Evolutionary conservation across 208 protist species (phyloP), one percentile per base, ranked within the genome.

Genomic region (Leishmania tropica): DNA sequence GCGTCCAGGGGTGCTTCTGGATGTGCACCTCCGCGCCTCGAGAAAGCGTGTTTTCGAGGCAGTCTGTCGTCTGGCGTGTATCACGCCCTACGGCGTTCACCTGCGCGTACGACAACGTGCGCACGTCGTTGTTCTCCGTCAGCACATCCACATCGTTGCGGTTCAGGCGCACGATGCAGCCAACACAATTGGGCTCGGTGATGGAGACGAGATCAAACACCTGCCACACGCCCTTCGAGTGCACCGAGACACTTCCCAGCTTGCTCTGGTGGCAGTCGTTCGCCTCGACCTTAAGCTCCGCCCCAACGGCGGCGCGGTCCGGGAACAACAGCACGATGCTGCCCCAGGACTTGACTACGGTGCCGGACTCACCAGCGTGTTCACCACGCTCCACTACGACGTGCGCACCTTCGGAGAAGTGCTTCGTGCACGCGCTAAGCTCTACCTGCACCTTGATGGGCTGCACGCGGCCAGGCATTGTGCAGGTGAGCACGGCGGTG

Each of bases 261-360:
- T 96, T 95, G 80, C 92, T 96, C 79, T 95, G 88, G 81, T 93
- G 91, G 83, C 95, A 98, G 73, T 98, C 94, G 78, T 94, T 95
- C 8, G 95, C 92, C 35, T 85, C 85, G 67, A 97, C 93, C 56
- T 78, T 87, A 56, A 97, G 81, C 85, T 98, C 94, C 65, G 85
- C 85, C 37, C 84, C 81, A 24, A 86, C 86, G 31, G 87, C 86
- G 40, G 84, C 84, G 67, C 92, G 88, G 81, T 97, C 94, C 24
- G 90, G 89, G 51, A 97, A 97, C 31, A 98, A 81, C 53, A 93
- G 62, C 51, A 98, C 89, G 67, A 95, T 83, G 71, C 96, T 91
- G 21, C 90, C 93, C 31, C 76, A 87, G 67, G 84, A 85, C 80
- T 93, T 94, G 47, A 98, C 92, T 64, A 98, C 96, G 19, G 94